Percentiles rank a stretch among this genome's conserved stretches.
phyloP scores from a whole-genome alignment of 768 basidiomycete species.

The Tricholoma terreum region DNA sequence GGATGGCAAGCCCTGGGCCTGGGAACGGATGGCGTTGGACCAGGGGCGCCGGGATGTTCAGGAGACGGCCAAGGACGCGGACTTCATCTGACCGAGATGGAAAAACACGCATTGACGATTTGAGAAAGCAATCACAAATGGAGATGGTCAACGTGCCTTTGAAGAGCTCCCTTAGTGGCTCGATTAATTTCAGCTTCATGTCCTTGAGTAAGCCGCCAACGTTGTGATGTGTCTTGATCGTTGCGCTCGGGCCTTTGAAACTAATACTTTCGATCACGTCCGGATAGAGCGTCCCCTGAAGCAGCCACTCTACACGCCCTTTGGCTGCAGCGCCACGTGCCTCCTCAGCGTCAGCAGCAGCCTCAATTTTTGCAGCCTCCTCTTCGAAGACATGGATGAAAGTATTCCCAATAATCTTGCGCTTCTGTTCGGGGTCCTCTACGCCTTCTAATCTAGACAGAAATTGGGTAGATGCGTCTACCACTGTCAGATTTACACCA shows the following conservation, averaged over 20 bases:
- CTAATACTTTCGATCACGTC: slow-evolving; percentile 99
- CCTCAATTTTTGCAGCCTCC: slow-evolving; percentile 90
- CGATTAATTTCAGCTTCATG: slow-evolving; percentile 99
- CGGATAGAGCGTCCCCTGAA: slow-evolving; percentile 97
- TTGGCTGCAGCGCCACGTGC: slow-evolving; percentile 64
- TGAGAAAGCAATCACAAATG: not conserved
- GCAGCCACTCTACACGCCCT: slow-evolving; percentile 93
- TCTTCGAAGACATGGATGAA: slow-evolving; percentile 97
- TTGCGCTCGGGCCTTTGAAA: slow-evolving; percentile 98
- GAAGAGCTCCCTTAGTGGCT: slow-evolving; percentile 95
- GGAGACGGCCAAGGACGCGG: slow-evolving; percentile 84
- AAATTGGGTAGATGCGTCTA: slow-evolving; percentile 94
- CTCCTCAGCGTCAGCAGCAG: slow-evolving; percentile 73
- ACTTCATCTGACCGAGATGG: slow-evolving; percentile 76
- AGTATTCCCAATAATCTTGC: slow-evolving; percentile 98
- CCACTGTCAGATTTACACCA: slow-evolving; percentile 93
- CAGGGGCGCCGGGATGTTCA: slow-evolving; percentile 87
- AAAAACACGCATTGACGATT: not conserved
- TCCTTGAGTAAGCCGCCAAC: slow-evolving; percentile 94
- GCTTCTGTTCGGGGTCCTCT: slow-evolving; percentile 95
- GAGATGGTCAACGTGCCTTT: slow-evolving; percentile 61
- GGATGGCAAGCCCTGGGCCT: slow-evolving; percentile 96
- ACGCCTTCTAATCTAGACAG: slow-evolving; percentile 83
- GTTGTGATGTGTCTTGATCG: slow-evolving; percentile 99
- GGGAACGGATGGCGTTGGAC: slow-evolving; percentile 99